Evolutionary conservation across 345 rosid genomes (phyloP).

Genomic region (Salix dunnii): DNA sequence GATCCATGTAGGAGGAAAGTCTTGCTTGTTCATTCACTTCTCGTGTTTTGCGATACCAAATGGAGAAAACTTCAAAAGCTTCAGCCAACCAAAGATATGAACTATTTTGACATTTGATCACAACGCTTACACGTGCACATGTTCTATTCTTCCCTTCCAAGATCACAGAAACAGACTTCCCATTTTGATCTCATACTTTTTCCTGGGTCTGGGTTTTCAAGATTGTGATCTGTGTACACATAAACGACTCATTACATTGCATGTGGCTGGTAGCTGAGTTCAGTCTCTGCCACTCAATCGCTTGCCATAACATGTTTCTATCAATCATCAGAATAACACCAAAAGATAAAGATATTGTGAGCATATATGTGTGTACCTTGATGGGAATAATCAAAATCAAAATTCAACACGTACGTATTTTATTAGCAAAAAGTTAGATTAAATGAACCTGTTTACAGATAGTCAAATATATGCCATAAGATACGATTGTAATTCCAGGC

Average conservation of each 20-base stretch:
- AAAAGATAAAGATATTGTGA: background rate
- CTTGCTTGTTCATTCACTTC: background rate
- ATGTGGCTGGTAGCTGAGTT: background rate
- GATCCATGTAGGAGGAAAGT: background rate
- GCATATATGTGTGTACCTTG: background rate
- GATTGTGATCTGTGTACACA: background rate
- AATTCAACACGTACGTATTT: background rate
- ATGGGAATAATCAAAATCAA: background rate
- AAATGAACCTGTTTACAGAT: background rate
- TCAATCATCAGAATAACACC: background rate
- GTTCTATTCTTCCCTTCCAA: background rate
- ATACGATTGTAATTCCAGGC: background rate
- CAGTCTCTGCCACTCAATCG: background rate
- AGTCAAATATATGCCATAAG: background rate
- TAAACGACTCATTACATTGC: background rate
- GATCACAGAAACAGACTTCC: background rate
- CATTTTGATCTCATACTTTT: background rate
- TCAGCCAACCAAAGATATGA: conserved; percentile 5
- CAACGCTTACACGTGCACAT: background rate
- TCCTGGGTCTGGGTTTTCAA: too few species aligned
- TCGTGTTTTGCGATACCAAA: conserved; percentile 2
- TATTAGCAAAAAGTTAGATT: background rate
- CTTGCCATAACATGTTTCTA: background rate
- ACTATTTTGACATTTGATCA: background rate
- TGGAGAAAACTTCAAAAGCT: conserved; percentile 6